phyloP scores from a whole-genome alignment of 495 filamentous ascomycete genomes.

The Penicillium robsamsonii region DNA sequence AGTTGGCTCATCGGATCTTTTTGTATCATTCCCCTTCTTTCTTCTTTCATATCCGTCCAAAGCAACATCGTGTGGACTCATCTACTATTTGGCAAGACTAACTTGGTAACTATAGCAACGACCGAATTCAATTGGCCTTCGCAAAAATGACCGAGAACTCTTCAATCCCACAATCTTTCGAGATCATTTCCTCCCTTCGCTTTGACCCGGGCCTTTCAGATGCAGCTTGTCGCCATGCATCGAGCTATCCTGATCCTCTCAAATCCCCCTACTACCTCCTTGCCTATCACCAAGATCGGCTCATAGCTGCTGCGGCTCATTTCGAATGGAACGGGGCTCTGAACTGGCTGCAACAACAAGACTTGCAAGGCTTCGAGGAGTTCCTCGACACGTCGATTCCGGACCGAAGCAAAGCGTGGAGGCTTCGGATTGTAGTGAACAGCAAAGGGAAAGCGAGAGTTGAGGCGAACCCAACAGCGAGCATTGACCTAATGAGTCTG shows the following conservation, averaged over 20 bases:
- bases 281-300: slow-evolving; percentile 75
- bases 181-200: slow-evolving; percentile 69
- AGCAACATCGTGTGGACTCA: background rate
- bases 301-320: slow-evolving; percentile 67
- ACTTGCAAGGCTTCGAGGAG: slow-evolving; percentile 24
- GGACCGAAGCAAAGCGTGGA: slow-evolving; percentile 39
- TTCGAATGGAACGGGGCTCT: slow-evolving; percentile 57
- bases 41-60: background rate
- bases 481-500: slow-evolving; percentile 50
- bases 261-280: slow-evolving; percentile 81
- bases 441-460: slow-evolving; percentile 47
- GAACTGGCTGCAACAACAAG: slow-evolving; percentile 32
- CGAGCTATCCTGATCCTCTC: slow-evolving; percentile 37
- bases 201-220: slow-evolving; percentile 65
- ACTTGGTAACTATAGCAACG: slow-evolving; percentile 5
- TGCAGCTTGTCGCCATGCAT: slow-evolving; percentile 38
- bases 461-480: slow-evolving; percentile 48
- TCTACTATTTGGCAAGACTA: background rate
- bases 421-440: slow-evolving; percentile 55
- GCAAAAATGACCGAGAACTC: slow-evolving; percentile 12
- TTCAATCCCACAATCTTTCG: slow-evolving; percentile 35
- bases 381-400: slow-evolving; percentile 39
- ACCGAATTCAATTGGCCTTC: background rate
- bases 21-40: background rate
- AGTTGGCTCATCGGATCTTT: background rate